These are phyloP conservation scores for Penicillium brevicompactum DNA, from an alignment of 2,329 filamentous ascomycete genomes.

Conservation along the genomic window DNA sequence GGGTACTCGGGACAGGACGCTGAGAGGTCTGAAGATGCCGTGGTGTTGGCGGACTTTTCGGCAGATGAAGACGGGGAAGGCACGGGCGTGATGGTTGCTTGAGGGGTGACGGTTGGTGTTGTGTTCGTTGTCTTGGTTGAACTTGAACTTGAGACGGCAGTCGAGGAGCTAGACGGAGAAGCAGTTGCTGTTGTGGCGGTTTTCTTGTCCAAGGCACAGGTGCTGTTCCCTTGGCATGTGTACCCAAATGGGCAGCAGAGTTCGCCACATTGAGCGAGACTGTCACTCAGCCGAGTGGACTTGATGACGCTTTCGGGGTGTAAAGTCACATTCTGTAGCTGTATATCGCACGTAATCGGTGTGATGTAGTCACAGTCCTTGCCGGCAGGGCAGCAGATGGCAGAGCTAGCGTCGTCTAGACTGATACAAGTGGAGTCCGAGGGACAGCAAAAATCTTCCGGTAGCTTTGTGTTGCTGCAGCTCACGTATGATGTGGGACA, in stretches of 20 bases:
- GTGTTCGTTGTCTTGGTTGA: constrained; percentile 16
- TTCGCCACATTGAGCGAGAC: constrained; percentile 45
- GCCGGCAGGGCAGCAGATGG: constrained; percentile 50
- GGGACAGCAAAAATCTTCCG: constrained; percentile 48
- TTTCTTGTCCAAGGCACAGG: constrained; percentile 31
- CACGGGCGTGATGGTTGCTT: constrained; percentile 25
- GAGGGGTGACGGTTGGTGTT: constrained; percentile 16
- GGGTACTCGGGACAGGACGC: constrained; percentile 43
- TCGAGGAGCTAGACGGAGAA: constrained; percentile 3
- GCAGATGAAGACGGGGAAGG: constrained; percentile 21
- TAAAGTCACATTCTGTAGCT: constrained; percentile 42
- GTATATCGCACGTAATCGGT: constrained; percentile 47
- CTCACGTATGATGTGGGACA: constrained; percentile 38
- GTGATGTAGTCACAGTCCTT: constrained; percentile 44
- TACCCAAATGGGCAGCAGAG: constrained; percentile 53
- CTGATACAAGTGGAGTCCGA: constrained; percentile 43
- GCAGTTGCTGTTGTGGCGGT: constrained; percentile 23
- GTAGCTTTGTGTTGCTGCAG: constrained; percentile 41
- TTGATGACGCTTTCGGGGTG: constrained; percentile 43
- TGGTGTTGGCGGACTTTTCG: constrained; percentile 16
- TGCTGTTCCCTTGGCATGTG: constrained; percentile 38
- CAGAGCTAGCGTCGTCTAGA: constrained; percentile 45
- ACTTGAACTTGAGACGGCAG: constrained; percentile 15
- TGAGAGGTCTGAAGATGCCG: constrained; percentile 4
- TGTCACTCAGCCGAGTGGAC: constrained; percentile 44